Conservation (phyloP, 768 basidiomycete genomes). For the Inosperma sp. region DNA sequence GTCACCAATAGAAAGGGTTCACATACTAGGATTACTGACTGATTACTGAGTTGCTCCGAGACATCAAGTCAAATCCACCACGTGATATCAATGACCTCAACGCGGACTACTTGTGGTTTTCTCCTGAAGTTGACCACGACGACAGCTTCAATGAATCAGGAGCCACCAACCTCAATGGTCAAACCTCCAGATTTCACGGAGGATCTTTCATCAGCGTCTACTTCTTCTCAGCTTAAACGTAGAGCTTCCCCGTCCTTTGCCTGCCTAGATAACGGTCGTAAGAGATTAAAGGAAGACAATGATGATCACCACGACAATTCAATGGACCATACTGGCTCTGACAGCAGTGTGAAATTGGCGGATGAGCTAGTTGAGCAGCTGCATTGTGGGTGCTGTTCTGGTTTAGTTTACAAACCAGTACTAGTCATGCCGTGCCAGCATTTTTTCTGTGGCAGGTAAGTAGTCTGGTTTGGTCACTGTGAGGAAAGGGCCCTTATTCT, state of each 20-base stretch:
- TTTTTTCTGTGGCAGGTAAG: constrained; percentile 86
- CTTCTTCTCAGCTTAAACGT: constrained; percentile 47
- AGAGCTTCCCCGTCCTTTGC: constrained; percentile 59
- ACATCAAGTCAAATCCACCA: too few species aligned
- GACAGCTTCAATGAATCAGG: too few species aligned
- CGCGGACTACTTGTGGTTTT: too few species aligned
- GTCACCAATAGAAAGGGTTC: too few species aligned
- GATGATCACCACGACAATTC: neutral
- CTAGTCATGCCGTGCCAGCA: constrained; percentile 82
- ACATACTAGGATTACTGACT: too few species aligned
- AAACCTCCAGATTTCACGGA: too few species aligned
- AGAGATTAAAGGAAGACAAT: constrained; percentile 52
- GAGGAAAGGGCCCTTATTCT: neutral
- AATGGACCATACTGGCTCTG: constrained; percentile 1
- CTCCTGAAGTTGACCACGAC: too few species aligned
- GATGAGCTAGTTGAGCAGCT: constrained; percentile 70
- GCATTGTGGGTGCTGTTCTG: constrained; percentile 83
- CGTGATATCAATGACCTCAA: too few species aligned
- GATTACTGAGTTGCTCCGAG: too few species aligned
- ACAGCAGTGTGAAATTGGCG: constrained; percentile 35
- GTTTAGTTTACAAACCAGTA: constrained; percentile 76
- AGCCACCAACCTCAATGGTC: too few species aligned
- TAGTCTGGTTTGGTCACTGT: neutral
- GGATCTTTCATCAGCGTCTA: too few species aligned
- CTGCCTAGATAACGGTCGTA: constrained; percentile 44